A percentile compares a stretch with the other conserved stretches of the same genome.
Evolutionary conservation across 805 yeast species (phyloP).

Genomic region (Candida alai): DNA sequence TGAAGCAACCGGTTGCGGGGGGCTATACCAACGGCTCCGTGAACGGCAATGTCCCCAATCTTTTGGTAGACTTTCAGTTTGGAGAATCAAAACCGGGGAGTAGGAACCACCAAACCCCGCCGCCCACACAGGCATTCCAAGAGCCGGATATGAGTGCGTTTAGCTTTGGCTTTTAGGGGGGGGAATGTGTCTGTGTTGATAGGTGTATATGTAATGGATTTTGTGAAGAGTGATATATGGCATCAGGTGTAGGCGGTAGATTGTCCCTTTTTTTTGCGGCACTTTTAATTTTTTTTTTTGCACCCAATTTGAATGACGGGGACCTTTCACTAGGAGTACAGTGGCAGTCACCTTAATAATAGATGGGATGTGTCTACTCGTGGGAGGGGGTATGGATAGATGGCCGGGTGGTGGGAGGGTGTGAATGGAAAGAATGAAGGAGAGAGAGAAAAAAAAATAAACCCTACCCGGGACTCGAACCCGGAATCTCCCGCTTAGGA

Average conservation of each 20-base stretch:
- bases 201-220: no score
- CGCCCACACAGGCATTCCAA: constrained; percentile 54
- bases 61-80: constrained; percentile 2
- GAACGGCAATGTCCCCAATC: constrained; percentile 4
- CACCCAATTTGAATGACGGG: no score
- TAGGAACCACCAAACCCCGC: constrained; percentile 17
- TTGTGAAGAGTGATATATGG: not conserved
- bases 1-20: not conserved
- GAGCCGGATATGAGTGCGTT: constrained; percentile 80
- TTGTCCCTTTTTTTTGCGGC: no score
- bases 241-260: not conserved
- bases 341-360: no score
- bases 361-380: no score
- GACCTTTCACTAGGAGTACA: no score
- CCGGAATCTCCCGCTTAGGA: constrained; percentile 41
- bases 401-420: no score
- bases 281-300: no score
- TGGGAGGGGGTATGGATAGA: no score
- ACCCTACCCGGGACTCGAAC: constrained; percentile 42
- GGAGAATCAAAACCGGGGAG: not conserved
- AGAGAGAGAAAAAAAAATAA: constrained; percentile 7
- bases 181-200: no score
- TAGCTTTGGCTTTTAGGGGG: constrained; percentile 41
- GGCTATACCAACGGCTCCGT: not conserved
- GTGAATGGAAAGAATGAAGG: not conserved